A percentile compares a stretch with the other conserved stretches of the same genome.
Conservation (phyloP, 768 basidiomycete genomes). For the Phanerochaete carnosa region DNA sequence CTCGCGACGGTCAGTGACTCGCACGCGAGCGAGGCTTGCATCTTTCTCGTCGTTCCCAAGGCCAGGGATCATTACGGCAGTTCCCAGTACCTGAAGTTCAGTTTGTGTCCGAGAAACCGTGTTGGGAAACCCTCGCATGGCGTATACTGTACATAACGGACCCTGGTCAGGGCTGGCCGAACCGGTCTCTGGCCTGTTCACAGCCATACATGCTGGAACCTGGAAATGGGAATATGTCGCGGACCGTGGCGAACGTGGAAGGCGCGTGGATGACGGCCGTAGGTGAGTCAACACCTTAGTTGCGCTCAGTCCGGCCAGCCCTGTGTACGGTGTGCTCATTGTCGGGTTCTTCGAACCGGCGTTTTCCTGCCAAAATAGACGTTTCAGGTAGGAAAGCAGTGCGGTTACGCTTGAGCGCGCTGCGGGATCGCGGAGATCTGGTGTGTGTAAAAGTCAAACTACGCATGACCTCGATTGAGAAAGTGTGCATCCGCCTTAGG, state of each 20-base stretch:
- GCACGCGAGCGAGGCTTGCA: constrained; percentile 1
- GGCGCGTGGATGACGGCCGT: neutral
- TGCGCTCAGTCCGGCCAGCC: neutral
- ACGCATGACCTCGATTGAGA: neutral
- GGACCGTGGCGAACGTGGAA: neutral
- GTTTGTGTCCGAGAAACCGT: neutral
- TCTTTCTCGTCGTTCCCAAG: neutral
- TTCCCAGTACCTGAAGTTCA: constrained; percentile 3
- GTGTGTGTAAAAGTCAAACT: neutral
- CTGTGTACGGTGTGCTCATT: neutral
- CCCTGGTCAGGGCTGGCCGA: constrained; percentile 2
- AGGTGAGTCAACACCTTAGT: neutral
- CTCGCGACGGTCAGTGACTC: neutral
- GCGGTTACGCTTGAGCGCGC: neutral
- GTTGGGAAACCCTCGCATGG: neutral
- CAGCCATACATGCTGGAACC: neutral
- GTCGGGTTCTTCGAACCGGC: neutral
- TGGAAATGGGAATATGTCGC: neutral
- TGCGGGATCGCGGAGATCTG: neutral
- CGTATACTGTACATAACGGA: neutral
- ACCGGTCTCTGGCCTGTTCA: neutral
- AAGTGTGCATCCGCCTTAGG: neutral
- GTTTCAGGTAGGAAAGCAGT: constrained; percentile 2
- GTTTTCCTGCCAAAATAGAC: neutral
- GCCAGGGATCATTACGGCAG: neutral